A percentile compares a stretch with the other conserved stretches of the same genome.
These are phyloP conservation scores for Ananas comosus DNA, from an alignment of 176 grass and related monocot genomes.

Conservation along the genomic window DNA sequence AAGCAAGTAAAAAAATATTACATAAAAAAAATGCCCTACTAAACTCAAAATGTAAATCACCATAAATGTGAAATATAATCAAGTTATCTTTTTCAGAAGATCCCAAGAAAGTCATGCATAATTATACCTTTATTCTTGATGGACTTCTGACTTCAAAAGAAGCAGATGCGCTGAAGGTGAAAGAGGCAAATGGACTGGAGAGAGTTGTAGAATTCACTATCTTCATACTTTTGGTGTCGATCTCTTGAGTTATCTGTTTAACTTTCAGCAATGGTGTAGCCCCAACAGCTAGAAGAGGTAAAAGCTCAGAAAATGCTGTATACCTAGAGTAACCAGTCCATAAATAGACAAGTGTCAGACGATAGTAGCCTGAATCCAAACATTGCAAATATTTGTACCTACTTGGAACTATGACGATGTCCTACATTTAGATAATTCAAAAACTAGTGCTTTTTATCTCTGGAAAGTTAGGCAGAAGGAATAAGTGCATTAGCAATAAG, in stretches of 20 bases:
- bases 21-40: not conserved
- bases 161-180: conserved; percentile 83
- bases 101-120: not conserved
- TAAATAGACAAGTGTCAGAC: conserved; percentile 12
- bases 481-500: too few relatives aligned
- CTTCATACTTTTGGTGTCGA: conserved; percentile 42
- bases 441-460: too few relatives aligned
- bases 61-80: not conserved
- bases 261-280: conserved; percentile 68
- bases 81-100: conserved; percentile 1
- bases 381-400: too few relatives aligned
- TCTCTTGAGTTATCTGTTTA: conserved; percentile 79
- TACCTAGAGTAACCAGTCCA: conserved; percentile 46
- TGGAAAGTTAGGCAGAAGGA: too few relatives aligned
- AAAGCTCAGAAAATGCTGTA: conserved; percentile 80
- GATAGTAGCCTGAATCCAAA: not conserved
- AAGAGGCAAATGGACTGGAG: conserved; percentile 55
- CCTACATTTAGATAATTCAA: too few relatives aligned
- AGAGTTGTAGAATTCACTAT: conserved; percentile 76
- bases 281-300: conserved; percentile 72
- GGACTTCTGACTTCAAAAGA: conserved; percentile 74
- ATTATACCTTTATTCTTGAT: conserved; percentile 76
- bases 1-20: not conserved
- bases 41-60: not conserved
- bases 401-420: too few relatives aligned